Percentiles rank a stretch among this genome's conserved stretches.
Evolutionary conservation across 371 early-diverging fungal genomes (phyloP).

Genomic region (Batkoa obscura): DNA sequence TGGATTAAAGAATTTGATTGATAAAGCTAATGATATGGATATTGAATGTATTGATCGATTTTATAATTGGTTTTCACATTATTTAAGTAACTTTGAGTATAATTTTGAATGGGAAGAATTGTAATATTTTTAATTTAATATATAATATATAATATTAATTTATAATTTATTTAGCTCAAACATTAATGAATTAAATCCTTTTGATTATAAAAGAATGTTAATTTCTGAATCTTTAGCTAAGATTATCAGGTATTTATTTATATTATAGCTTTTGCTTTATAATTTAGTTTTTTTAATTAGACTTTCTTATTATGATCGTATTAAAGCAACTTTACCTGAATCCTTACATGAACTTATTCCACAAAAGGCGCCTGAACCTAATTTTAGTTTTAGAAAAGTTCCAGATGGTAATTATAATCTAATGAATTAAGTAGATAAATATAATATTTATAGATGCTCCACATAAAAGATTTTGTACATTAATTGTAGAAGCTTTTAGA

Average conservation of each 20-base stretch:
- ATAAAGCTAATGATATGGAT: slow-evolving; percentile 51
- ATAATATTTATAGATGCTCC: background rate
- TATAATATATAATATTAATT: too few species aligned
- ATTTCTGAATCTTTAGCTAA: slow-evolving; percentile 57
- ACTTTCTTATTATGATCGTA: slow-evolving; percentile 74
- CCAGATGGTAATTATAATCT: slow-evolving; percentile 4
- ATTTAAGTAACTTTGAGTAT: slow-evolving; percentile 81
- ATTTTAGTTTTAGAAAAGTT: slow-evolving; percentile 40
- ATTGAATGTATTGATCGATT: slow-evolving; percentile 65
- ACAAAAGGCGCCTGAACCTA: slow-evolving; percentile 34
- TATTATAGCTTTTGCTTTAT: background rate
- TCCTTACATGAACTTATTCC: slow-evolving; percentile 38
- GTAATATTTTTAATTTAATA: slow-evolving; percentile 16
- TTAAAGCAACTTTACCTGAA: slow-evolving; percentile 55
- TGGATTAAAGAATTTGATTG: slow-evolving; percentile 18
- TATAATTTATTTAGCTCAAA: too few species aligned
- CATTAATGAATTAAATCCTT: background rate
- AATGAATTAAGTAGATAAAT: background rate
- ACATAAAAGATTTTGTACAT: background rate
- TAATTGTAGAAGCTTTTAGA: background rate
- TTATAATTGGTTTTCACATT: slow-evolving; percentile 70
- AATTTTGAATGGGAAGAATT: slow-evolving; percentile 82
- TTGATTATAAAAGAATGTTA: slow-evolving; percentile 10
- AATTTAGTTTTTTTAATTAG: slow-evolving; percentile 11
- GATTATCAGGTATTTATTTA: slow-evolving; percentile 21